Evolutionary conservation across 441 rosid genomes (phyloP), one percentile per base, ranked within the genome.

Genomic region (Capsella rubella): DNA sequence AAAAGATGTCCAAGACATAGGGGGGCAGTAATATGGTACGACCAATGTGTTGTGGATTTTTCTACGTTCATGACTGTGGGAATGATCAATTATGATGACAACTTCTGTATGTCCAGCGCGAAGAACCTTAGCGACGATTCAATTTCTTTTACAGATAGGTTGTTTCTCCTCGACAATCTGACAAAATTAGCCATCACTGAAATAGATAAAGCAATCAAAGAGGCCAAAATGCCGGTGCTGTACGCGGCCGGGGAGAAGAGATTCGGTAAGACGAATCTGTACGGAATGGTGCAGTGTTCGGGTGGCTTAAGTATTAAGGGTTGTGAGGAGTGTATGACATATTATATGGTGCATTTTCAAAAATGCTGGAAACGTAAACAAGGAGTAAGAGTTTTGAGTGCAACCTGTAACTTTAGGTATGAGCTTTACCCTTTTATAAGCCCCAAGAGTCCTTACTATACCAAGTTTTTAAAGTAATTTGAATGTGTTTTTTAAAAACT

Each of bases 341-440:
- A 13, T 1, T 69, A 62, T 0, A 75, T 81, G 3, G 64, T 52
- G 8, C 77, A 59, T 69, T 75, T 84, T 64, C 81, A 69, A 5
- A 58, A 64, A 9, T 81, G 80, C 47, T 79, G 80, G 43, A 49
- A 66, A 61, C 80, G 74, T 45, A 83, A 74, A 64, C 70, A 64
- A 76, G 87, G 87, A 21, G 86, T 82, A 8, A 78, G 88, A 61
- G 81, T 81, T 63, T 32, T 83, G 21, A 68, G 84, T 25, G 78
- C 81, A 3, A 84, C 84, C 49, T 87, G 89, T 39, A 79, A 60
- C 40, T 66, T 84, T 64, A 73, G 82, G 75, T 84, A 76, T 31
- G 91, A 89, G 75, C 66, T 84, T 46, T 84, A 82, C 59, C 79
- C 74, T 34, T 75, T 75, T 52, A 2, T 65, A 45, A 39, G 2